These are phyloP conservation scores for Daedaleopsis nitida DNA, from an alignment of 768 basidiomycete species.

Conservation along the genomic window DNA sequence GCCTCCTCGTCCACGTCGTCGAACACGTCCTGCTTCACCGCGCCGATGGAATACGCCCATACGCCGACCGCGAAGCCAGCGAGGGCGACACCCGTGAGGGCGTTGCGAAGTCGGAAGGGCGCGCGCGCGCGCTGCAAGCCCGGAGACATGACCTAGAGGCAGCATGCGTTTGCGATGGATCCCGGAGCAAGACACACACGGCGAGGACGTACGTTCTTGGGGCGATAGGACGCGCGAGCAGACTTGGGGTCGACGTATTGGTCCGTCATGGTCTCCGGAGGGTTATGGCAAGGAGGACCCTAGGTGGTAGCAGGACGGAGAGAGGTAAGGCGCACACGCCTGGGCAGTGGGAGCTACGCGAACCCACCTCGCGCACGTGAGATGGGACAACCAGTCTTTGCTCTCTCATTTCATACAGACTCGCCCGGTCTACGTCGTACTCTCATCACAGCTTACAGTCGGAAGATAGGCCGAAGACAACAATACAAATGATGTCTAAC, in stretches of 20 bases:
- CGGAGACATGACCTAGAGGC: conserved; percentile 74
- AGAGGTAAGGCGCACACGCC: background rate
- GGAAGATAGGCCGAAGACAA: background rate
- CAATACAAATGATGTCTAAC: background rate
- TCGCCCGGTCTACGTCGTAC: no score
- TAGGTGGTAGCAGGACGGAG: background rate
- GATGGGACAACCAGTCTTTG: no score
- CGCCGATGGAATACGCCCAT: conserved; percentile 91
- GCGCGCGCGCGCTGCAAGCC: conserved; percentile 86
- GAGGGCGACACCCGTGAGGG: conserved; percentile 72
- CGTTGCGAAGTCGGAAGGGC: conserved; percentile 80
- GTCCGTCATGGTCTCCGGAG: conserved; percentile 32
- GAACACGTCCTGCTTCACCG: conserved; percentile 93
- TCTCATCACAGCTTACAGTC: background rate
- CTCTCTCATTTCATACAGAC: no score
- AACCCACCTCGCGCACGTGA: background rate
- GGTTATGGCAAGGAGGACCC: background rate
- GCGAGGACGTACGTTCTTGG: conserved; percentile 36
- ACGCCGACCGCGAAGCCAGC: conserved; percentile 77
- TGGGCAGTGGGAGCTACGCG: no score
- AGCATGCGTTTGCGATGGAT: background rate
- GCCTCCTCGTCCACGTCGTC: conserved; percentile 85
- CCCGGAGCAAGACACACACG: background rate
- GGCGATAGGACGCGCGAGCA: conserved; percentile 39
- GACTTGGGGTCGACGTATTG: conserved; percentile 37